Base-by-base conservation (phyloP, 768 basidiomycete species). In the Pleurotus giganteus region DNA sequence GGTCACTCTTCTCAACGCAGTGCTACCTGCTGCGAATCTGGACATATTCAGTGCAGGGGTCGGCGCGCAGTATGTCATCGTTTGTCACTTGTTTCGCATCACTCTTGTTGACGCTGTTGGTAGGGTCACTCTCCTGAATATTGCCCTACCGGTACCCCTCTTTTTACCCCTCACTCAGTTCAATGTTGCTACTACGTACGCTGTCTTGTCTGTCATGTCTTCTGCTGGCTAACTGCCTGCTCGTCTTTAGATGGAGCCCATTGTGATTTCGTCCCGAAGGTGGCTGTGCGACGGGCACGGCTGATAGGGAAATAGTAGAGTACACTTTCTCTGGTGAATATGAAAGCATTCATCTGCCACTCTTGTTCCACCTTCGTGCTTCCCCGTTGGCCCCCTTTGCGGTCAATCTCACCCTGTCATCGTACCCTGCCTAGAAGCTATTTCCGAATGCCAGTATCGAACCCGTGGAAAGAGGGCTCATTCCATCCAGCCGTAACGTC, bases 21-120 rank as follows among this genome's bases (percentile, higher is more conserved):
- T 28, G n/a, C n/a, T n/a, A 13, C 34, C 49, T 21, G 34, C 31
- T n/a, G 34, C 21, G 11, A 28, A 29, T 8, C 2, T 51, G 49
- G 34, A 51, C 24, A 28, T 51, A 2, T 28, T 29, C 49, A 51
- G 49, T n/a, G 49, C 49, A 15, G 49, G 49, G 29, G 34, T 51
- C 19, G 19, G 21, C 15, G 21, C 24, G 11, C 31, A 23, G 49
- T 51, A 26, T 11, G 49, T 36, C 23, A 17, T 2, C 3, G 31
- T 32, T 31, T 12, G 6, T 1, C n/a, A 2, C 21, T 9, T 21
- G 15, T 19, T 23, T 8, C 13, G 23, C 13, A 13, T 45, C 21
- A 19, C 5, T 34, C 34, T 41, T 11, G 7, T n/a, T 11, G n/a
- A 13, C 4, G 19, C 34, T 24, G 13, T 6, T 7, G 15, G 3